Conservation (phyloP, 1,284 basidiomycete genomes). For the Agroathelia rolfsii region DNA sequence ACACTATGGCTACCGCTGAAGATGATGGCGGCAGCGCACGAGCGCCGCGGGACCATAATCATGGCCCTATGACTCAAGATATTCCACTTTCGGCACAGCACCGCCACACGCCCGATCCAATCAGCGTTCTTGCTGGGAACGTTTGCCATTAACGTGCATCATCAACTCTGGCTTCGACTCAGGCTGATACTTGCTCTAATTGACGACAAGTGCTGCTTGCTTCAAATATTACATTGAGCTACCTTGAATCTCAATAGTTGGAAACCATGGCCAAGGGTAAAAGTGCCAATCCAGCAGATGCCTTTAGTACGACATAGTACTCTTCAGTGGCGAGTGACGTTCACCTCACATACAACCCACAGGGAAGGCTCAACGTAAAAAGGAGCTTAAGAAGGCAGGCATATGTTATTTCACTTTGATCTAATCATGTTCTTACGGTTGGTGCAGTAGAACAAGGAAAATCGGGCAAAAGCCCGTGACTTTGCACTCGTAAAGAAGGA, state of each 20-base stretch:
- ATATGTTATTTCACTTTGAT: constrained; percentile 8
- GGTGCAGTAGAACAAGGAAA: constrained; percentile 78
- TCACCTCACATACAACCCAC: constrained; percentile 1
- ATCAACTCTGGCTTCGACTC: too few relatives aligned
- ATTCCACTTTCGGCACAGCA: too few relatives aligned
- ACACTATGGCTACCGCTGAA: too few relatives aligned
- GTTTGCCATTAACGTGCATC: not conserved
- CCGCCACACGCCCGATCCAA: too few relatives aligned
- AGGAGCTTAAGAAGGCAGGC: constrained; percentile 82
- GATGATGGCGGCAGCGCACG: too few relatives aligned
- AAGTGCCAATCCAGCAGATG: constrained; percentile 76
- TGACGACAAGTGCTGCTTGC: too few relatives aligned
- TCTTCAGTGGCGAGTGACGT: constrained; percentile 10
- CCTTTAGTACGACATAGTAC: constrained; percentile 64
- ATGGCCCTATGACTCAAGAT: too few relatives aligned
- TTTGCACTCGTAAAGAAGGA: constrained; percentile 83
- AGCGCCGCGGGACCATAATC: too few relatives aligned
- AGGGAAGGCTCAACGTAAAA: constrained; percentile 84
- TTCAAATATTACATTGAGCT: not conserved
- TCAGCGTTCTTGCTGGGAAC: too few relatives aligned
- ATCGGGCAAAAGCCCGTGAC: constrained; percentile 68
- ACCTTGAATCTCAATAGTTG: not conserved
- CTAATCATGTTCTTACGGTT: constrained; percentile 7
- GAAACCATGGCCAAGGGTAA: constrained; percentile 71
- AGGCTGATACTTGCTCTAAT: too few relatives aligned